Evolutionary conservation across 805 yeast species (phyloP).

Genomic region (Grigorovia humatica): DNA sequence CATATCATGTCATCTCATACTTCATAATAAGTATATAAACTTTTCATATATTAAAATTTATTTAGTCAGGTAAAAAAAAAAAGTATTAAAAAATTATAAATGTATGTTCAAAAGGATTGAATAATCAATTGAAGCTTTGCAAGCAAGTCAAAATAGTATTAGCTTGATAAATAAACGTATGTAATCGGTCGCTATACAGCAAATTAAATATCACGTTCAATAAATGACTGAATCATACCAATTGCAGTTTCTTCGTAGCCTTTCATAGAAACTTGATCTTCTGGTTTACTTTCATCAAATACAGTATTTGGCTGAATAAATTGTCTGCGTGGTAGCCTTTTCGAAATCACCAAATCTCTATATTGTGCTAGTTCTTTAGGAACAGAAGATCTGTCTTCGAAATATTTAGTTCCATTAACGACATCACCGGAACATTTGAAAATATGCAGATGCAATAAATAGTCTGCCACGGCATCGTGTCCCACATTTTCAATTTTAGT

Average conservation of each 20-base stretch:
- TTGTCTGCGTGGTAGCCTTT: constrained; percentile 77
- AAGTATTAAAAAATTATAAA: no score
- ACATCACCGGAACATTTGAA: constrained; percentile 73
- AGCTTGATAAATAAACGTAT: no score
- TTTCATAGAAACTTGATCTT: constrained; percentile 31
- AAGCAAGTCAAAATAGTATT: no score
- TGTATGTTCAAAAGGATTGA: no score
- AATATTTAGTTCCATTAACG: constrained; percentile 51
- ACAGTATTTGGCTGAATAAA: constrained; percentile 73
- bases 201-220: constrained; percentile 40
- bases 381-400: constrained; percentile 58
- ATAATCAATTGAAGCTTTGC: no score
- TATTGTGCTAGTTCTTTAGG: constrained; percentile 50
- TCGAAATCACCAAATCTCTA: constrained; percentile 56
- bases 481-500: constrained; percentile 59
- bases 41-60: neutral
- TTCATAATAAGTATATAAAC: neutral
- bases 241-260: constrained; percentile 65
- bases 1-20: neutral
- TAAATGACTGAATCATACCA: constrained; percentile 74
- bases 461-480: constrained; percentile 61
- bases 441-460: constrained; percentile 61
- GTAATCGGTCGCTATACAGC: no score
- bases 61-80: neutral
- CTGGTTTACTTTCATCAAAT: constrained; percentile 20